Conservation (phyloP, 2,329 filamentous ascomycete genomes). For the Ceratocystis diversiconidia region DNA sequence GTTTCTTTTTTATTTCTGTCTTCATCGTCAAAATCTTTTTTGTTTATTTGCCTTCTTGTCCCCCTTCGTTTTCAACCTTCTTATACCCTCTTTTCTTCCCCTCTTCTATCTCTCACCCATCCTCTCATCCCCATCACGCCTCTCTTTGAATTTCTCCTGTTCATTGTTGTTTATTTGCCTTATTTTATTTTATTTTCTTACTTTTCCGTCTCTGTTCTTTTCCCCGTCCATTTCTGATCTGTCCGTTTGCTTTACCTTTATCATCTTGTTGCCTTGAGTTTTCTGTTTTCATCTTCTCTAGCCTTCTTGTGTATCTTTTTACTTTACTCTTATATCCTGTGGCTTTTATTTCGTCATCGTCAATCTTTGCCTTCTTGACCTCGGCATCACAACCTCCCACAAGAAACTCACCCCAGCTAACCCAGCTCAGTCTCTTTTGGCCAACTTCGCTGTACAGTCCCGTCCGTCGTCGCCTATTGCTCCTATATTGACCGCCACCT, state of each 20-base stretch:
- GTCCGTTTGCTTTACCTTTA: neutral
- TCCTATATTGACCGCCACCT: neutral
- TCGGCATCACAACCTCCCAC: neutral
- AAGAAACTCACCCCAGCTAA: neutral
- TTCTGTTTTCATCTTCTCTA: neutral
- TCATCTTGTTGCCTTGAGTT: neutral
- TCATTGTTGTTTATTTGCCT: conserved; percentile 5
- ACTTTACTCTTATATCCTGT: neutral
- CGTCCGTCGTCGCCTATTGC: neutral
- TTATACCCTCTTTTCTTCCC: neutral
- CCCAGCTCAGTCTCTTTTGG: neutral
- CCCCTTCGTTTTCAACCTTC: neutral
- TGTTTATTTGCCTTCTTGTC: neutral
- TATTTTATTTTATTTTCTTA: neutral
- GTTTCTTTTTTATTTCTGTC: neutral
- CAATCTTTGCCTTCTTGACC: neutral
- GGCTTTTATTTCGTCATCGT: neutral
- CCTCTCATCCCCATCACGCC: neutral
- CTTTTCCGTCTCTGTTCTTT: neutral
- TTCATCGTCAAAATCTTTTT: neutral
- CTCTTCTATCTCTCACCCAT: neutral
- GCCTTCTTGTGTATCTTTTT: conserved; percentile 5
- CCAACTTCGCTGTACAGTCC: neutral
- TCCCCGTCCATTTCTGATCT: neutral
- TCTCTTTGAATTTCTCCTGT: conserved; percentile 1